These are phyloP conservation scores for Paraglomus brasilianum DNA, from an alignment of 192 early-diverging fungal species.

Conservation along the genomic window DNA sequence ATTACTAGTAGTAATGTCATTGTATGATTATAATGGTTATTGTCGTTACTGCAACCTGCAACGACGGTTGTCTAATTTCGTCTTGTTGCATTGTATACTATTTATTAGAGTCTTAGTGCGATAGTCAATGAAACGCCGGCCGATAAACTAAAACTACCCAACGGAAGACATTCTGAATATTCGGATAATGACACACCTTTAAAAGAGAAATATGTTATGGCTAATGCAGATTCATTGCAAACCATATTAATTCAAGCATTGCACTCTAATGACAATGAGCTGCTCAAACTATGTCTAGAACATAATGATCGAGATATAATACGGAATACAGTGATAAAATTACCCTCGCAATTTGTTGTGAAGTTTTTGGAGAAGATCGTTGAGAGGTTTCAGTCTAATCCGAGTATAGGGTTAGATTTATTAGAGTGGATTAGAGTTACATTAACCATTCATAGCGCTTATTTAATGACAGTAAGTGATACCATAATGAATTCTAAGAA, in stretches of 20 bases:
- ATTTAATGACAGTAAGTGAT: conserved; percentile 51
- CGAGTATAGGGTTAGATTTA: conserved; percentile 43
- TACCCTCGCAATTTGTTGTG: conserved; percentile 51
- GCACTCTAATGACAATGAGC: conserved; percentile 49
- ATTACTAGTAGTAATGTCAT: conserved; percentile 35
- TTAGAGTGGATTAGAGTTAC: conserved; percentile 55
- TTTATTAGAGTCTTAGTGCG: too few species aligned
- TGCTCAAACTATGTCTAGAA: conserved; percentile 49
- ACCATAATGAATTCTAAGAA: too few species aligned
- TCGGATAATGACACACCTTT: too few species aligned
- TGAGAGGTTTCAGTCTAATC: conserved; percentile 48
- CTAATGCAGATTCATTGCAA: conserved; percentile 51
- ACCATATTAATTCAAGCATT: conserved; percentile 55
- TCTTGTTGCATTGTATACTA: too few species aligned
- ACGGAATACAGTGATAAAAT: conserved; percentile 47
- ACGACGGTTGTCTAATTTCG: not conserved
- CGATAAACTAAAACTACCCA: conserved; percentile 8
- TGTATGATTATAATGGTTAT: conserved; percentile 41
- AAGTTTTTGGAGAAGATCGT: conserved; percentile 51
- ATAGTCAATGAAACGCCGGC: not conserved
- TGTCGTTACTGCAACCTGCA: conserved; percentile 22
- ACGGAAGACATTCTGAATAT: too few species aligned
- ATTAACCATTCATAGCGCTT: conserved; percentile 50
- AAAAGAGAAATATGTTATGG: too few species aligned
- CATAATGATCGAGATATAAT: conserved; percentile 48